These are phyloP conservation scores for Lactarius hengduanensis DNA, from an alignment of 768 basidiomycete genomes.

Conservation along the genomic window DNA sequence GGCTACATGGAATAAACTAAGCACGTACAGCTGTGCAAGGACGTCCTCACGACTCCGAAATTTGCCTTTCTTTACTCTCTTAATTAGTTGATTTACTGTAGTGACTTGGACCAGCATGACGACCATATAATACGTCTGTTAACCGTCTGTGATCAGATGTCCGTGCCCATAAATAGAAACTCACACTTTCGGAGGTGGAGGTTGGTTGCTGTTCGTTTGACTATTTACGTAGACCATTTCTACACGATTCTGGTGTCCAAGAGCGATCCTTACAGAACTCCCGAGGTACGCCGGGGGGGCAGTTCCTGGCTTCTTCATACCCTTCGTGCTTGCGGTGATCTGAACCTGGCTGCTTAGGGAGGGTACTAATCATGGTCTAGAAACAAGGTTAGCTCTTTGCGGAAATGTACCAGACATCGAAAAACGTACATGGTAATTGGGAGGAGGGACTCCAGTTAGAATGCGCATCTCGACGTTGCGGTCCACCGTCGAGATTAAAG, in stretches of 20 bases:
- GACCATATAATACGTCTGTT: slow-evolving; percentile 83
- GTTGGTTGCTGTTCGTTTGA: slow-evolving; percentile 42
- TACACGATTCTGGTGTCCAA: slow-evolving; percentile 58
- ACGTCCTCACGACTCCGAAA: slow-evolving; percentile 63
- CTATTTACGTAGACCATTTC: slow-evolving; percentile 93
- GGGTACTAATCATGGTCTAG: too few species aligned
- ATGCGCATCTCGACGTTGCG: too few species aligned
- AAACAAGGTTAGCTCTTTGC: too few species aligned
- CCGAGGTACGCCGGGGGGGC: slow-evolving; percentile 83
- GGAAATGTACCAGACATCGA: too few species aligned
- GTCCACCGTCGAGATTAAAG: too few species aligned
- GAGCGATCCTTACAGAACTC: slow-evolving; percentile 42
- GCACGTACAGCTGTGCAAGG: slow-evolving; percentile 61
- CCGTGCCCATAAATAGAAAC: not conserved
- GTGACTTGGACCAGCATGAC: slow-evolving; percentile 84
- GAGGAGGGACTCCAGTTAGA: too few species aligned
- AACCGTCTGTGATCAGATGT: not conserved
- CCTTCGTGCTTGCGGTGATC: slow-evolving; percentile 77
- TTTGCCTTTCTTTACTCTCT: slow-evolving; percentile 65
- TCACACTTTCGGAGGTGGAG: slow-evolving; percentile 66
- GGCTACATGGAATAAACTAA: not conserved
- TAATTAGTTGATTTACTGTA: slow-evolving; percentile 65
- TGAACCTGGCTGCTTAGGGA: too few species aligned
- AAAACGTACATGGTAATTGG: too few species aligned
- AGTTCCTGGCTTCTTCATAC: slow-evolving; percentile 90